phyloP scores from a whole-genome alignment of 1,284 basidiomycete genomes.

The Thelephora terrestris region DNA sequence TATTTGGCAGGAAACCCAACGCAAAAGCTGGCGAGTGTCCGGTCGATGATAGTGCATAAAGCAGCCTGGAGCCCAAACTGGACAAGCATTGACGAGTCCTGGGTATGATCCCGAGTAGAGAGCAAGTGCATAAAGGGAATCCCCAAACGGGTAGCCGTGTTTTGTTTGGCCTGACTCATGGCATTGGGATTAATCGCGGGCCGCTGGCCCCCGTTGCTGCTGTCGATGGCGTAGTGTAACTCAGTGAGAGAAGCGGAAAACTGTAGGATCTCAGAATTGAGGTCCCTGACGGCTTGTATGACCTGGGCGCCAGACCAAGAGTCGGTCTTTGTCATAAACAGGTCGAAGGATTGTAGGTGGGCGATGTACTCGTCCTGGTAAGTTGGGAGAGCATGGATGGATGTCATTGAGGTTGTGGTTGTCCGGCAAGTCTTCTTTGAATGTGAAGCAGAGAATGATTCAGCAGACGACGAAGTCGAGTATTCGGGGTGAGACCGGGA shows the following conservation, averaged over 20 bases:
- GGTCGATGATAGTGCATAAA: conserved; percentile 51
- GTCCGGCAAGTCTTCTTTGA: neutral
- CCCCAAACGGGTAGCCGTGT: conserved; percentile 51
- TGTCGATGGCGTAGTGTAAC: conserved; percentile 24
- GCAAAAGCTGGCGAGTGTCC: conserved; percentile 58
- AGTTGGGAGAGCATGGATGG: conserved; percentile 6
- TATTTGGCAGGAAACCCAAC: conserved; percentile 61
- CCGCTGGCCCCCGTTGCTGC: conserved; percentile 14
- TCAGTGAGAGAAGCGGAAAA: conserved; percentile 66
- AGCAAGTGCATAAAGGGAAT: conserved; percentile 47
- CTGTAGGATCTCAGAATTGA: conserved; percentile 69
- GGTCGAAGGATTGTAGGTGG: conserved; percentile 44
- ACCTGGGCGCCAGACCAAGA: conserved; percentile 67
- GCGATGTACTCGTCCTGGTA: conserved; percentile 29
- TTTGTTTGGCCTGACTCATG: conserved; percentile 17
- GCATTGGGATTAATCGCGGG: conserved; percentile 9
- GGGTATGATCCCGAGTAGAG: conserved; percentile 51
- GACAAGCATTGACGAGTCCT: conserved; percentile 56
- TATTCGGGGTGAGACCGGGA: neutral
- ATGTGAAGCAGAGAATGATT: conserved; percentile 12
- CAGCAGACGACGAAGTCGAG: conserved; percentile 12
- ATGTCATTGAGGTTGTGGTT: neutral
- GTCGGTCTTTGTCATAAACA: conserved; percentile 63
- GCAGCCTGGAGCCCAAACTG: conserved; percentile 65
- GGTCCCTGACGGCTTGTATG: conserved; percentile 66